These are phyloP conservation scores for Neotropicomus parvogracilis DNA, from an alignment of 1,284 basidiomycete genomes.

Conservation along the genomic window DNA sequence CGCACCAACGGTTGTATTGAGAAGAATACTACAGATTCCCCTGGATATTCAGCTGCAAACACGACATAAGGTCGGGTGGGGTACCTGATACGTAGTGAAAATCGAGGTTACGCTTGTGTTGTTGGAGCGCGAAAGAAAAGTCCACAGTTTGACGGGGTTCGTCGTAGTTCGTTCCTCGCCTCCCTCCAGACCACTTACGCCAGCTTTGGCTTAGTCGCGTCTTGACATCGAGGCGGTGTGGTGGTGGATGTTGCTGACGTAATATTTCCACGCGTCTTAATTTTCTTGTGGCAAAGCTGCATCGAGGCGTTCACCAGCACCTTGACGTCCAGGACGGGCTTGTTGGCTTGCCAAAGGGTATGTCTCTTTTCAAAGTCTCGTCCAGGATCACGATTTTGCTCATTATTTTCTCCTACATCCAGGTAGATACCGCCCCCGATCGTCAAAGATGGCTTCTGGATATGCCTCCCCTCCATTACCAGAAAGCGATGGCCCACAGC, in stretches of 20 bases:
- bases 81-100: too few relatives aligned
- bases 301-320: conserved; percentile 23
- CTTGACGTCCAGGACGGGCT: conserved; percentile 32
- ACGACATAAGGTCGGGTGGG: too few relatives aligned
- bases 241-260: conserved; percentile 32
- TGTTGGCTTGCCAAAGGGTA: conserved; percentile 31
- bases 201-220: too few relatives aligned
- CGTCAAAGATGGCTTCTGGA: conserved; percentile 37
- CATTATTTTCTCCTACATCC: conserved; percentile 1
- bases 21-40: too few relatives aligned
- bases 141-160: too few relatives aligned
- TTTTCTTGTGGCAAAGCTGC: conserved; percentile 26
- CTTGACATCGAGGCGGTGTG: too few relatives aligned
- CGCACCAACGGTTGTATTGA: too few relatives aligned
- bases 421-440: conserved; percentile 27
- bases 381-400: background rate
- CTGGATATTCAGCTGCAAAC: too few relatives aligned
- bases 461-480: conserved; percentile 34
- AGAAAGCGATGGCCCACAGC: conserved; percentile 33
- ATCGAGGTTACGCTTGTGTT: too few relatives aligned
- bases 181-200: too few relatives aligned
- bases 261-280: conserved; percentile 34
- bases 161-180: too few relatives aligned
- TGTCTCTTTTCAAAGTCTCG: conserved; percentile 6
- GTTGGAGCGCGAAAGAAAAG: too few relatives aligned